A percentile compares a stretch with the other conserved stretches of the same genome.
phyloP scores from a whole-genome alignment of 495 filamentous ascomycete genomes.

The Penicillium dipodomyicola region DNA sequence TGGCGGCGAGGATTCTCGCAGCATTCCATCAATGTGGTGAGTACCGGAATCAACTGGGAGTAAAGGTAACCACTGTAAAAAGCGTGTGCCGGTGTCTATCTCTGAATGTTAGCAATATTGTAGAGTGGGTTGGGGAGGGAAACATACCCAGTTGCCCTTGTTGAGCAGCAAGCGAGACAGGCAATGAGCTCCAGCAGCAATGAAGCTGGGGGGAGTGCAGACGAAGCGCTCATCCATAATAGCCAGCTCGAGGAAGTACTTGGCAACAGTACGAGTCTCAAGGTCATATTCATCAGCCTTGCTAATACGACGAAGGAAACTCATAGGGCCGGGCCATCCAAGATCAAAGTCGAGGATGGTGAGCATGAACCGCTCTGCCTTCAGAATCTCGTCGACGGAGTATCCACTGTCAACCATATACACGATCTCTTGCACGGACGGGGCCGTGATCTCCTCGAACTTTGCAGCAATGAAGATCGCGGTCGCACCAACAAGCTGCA shows the following conservation, averaged over 20 bases:
- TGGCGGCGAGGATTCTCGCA: conserved; percentile 78
- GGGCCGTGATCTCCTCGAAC: conserved; percentile 97
- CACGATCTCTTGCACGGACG: conserved; percentile 89
- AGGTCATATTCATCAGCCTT: conserved; percentile 98
- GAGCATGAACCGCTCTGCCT: conserved; percentile 97
- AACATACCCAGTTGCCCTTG: conserved; percentile 89
- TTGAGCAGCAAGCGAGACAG: conserved; percentile 82
- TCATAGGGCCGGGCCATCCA: conserved; percentile 97
- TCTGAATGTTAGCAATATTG: conserved; percentile 29
- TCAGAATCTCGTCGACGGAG: conserved; percentile 84
- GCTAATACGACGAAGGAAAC: conserved; percentile 92
- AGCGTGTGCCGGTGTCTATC: conserved; percentile 73
- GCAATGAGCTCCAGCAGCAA: conserved; percentile 90
- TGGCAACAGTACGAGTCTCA: conserved; percentile 91
- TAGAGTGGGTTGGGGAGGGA: conserved; percentile 2
- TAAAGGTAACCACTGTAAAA: conserved; percentile 93
- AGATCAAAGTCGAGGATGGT: conserved; percentile 92
- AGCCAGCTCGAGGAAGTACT: conserved; percentile 95
- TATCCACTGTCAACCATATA: conserved; percentile 98
- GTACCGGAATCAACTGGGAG: conserved; percentile 71
- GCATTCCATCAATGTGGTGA: conserved; percentile 78
- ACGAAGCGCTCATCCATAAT: conserved; percentile 99
- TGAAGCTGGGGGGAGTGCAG: conserved; percentile 81
- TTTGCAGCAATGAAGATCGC: conserved; percentile 96
- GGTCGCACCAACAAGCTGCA: conserved; percentile 94